Conservation (phyloP, 352 stramenopile species). For the Salisapilia sapeloensis region DNA sequence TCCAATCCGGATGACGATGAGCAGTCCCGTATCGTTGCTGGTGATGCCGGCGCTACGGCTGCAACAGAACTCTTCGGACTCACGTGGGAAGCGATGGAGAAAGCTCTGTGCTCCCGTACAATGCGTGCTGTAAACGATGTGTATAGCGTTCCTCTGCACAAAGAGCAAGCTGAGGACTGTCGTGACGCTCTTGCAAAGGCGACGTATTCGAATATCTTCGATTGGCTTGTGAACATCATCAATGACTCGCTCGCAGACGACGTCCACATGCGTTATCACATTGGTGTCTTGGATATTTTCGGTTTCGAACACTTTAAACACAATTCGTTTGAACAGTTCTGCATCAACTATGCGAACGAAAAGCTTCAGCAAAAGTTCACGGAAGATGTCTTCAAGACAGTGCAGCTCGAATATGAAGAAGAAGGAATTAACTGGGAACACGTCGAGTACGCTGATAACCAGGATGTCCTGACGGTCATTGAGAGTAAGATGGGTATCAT, state of each 20-base stretch:
- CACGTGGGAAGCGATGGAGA: constrained; percentile 26
- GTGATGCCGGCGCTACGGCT: constrained; percentile 13
- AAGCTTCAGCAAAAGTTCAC: constrained; percentile 88
- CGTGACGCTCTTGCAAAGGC: constrained; percentile 91
- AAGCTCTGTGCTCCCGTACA: constrained; percentile 46
- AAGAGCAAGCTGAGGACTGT: constrained; percentile 82
- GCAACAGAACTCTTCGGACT: constrained; percentile 42
- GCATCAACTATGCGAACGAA: constrained; percentile 88
- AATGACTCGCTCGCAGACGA: constrained; percentile 61
- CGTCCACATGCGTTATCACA: constrained; percentile 26
- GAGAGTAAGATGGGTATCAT: constrained; percentile 81
- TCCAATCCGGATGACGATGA: constrained; percentile 51
- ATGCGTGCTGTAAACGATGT: constrained; percentile 53
- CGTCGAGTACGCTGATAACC: constrained; percentile 85
- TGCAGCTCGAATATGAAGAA: constrained; percentile 78
- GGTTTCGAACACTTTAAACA: constrained; percentile 90
- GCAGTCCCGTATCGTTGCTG: constrained; percentile 26
- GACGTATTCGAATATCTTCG: constrained; percentile 93
- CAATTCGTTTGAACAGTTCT: constrained; percentile 90
- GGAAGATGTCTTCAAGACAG: constrained; percentile 79
- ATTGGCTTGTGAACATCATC: constrained; percentile 89
- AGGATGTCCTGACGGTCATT: constrained; percentile 77
- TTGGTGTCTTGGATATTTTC: constrained; percentile 91
- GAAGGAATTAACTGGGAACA: constrained; percentile 88
- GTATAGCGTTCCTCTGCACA: constrained; percentile 49